A percentile compares a stretch with the other conserved stretches of the same genome.
phyloP scores from a whole-genome alignment of 2,329 filamentous ascomycete species.

The Ophioceras dolichostomum region DNA sequence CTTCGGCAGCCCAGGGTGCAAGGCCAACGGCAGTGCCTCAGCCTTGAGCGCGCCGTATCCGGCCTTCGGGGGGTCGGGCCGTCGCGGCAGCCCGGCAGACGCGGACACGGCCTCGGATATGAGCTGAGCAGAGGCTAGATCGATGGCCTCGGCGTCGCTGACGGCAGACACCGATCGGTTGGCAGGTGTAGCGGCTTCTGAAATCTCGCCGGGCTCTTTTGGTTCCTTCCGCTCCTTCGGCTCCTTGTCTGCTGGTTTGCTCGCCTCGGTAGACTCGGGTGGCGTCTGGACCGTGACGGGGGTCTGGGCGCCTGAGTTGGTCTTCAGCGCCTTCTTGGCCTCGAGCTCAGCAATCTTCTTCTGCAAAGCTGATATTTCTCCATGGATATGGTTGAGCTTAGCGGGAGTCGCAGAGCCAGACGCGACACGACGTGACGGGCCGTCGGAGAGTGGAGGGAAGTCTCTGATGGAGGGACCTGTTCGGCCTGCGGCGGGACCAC shows the following conservation, averaged over 20 bases:
- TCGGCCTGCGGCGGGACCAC: slow-evolving; percentile 17
- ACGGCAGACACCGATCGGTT: slow-evolving; percentile 9
- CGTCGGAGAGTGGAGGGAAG: slow-evolving; percentile 28
- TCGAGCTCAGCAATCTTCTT: slow-evolving; percentile 45
- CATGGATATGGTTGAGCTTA: not conserved
- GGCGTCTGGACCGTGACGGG: slow-evolving; percentile 14
- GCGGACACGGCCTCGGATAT: slow-evolving; percentile 8
- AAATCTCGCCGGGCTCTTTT: not conserved
- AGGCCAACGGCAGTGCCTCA: not conserved
- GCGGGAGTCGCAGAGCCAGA: slow-evolving; percentile 1
- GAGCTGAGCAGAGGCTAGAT: slow-evolving; percentile 12
- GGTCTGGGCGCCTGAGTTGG: slow-evolving; percentile 14
- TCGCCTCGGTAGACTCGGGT: slow-evolving; percentile 10
- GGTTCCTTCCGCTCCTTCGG: not conserved
- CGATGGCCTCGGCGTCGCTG: slow-evolving; percentile 8
- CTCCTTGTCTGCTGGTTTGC: not conserved
- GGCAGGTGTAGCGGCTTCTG: slow-evolving; percentile 2
- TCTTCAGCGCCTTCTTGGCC: slow-evolving; percentile 32
- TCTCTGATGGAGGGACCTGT: slow-evolving; percentile 27
- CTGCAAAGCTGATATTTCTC: slow-evolving; percentile 48
- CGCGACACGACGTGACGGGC: slow-evolving; percentile 9
- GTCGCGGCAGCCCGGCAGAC: slow-evolving; percentile 15
- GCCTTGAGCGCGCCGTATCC: not conserved
- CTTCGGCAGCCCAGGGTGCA: not conserved
- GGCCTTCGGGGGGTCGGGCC: slow-evolving; percentile 5